phyloP scores from a whole-genome alignment of 306 rosid species.

The Elaeagnus macrophylla region DNA sequence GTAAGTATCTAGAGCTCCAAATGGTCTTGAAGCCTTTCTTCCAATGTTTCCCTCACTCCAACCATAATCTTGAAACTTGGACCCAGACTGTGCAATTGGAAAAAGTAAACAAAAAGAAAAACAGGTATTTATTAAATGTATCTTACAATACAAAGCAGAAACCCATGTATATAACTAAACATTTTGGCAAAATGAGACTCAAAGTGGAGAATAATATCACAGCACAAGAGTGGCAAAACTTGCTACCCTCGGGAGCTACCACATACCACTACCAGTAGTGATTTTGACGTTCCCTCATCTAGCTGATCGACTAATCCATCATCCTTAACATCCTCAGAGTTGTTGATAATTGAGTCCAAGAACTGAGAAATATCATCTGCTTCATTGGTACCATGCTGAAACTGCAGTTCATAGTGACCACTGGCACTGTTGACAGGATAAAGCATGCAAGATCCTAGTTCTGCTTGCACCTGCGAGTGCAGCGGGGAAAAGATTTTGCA shows the following conservation, averaged over 20 bases:
- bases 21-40: slow-evolving; percentile 20
- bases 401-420: slow-evolving; percentile 21
- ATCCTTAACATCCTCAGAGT: slow-evolving; percentile 31
- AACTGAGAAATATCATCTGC: slow-evolving; percentile 30
- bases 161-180: too few species aligned
- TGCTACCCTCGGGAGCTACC: slow-evolving; percentile 16
- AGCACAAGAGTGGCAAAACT: slow-evolving; percentile 10
- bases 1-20: slow-evolving; percentile 19
- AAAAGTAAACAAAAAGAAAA: slow-evolving; percentile 5
- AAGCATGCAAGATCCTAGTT: slow-evolving; percentile 18
- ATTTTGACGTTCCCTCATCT: too few species aligned
- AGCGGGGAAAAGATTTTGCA: slow-evolving; percentile 48
- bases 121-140: not conserved
- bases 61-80: slow-evolving; percentile 18
- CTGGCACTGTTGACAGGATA: slow-evolving; percentile 24
- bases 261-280: slow-evolving; percentile 37
- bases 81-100: slow-evolving; percentile 21
- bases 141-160: too few species aligned
- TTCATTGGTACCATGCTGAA: slow-evolving; percentile 42
- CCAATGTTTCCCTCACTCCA: slow-evolving; percentile 20
- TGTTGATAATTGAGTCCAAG: slow-evolving; percentile 25
- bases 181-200: too few species aligned
- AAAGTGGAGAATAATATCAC: not conserved
- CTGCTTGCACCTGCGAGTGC: slow-evolving; percentile 36
- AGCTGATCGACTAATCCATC: too few species aligned